phyloP scores from a whole-genome alignment of 768 basidiomycete genomes.

The Xerocomellus amylosporus region DNA sequence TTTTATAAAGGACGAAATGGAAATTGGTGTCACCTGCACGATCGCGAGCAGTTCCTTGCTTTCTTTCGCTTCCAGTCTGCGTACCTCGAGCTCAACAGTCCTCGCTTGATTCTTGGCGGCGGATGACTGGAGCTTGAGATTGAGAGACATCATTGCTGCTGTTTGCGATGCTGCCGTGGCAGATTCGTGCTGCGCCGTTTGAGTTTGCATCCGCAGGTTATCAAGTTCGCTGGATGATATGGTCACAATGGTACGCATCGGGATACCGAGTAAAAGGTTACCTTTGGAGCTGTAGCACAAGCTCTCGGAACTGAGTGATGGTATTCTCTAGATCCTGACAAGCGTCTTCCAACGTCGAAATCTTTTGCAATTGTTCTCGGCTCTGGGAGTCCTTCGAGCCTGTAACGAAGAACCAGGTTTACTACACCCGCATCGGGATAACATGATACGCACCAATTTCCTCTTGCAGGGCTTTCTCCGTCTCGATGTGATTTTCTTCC shows the following conservation, averaged over 20 bases:
- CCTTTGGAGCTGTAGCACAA: conserved; percentile 82
- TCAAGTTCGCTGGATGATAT: conserved; percentile 73
- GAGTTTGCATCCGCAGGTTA: conserved; percentile 75
- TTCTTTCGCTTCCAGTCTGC: conserved; percentile 81
- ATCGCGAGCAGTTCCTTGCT: conserved; percentile 77
- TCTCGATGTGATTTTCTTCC: conserved; percentile 93
- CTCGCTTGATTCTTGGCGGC: conserved; percentile 89
- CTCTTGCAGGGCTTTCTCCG: conserved; percentile 85
- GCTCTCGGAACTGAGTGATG: conserved; percentile 88
- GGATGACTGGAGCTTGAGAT: conserved; percentile 89
- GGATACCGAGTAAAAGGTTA: conserved; percentile 30
- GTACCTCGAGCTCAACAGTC: conserved; percentile 86
- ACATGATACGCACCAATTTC: conserved; percentile 67
- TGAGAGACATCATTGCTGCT: conserved; percentile 91
- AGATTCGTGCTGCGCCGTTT: conserved; percentile 79
- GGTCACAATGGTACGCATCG: conserved; percentile 8
- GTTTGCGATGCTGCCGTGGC: conserved; percentile 83
- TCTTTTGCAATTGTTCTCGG: conserved; percentile 62
- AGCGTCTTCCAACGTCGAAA: conserved; percentile 69
- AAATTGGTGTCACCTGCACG: conserved; percentile 56
- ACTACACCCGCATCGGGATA: neutral
- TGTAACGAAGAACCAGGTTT: conserved; percentile 26
- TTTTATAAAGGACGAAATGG: neutral
- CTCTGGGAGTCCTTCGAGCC: conserved; percentile 70
- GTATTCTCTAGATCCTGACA: conserved; percentile 86